Evolutionary conservation across 2,329 filamentous ascomycete genomes (phyloP), one percentile per base, ranked within the genome.

Genomic region (Fusarium sp.): DNA sequence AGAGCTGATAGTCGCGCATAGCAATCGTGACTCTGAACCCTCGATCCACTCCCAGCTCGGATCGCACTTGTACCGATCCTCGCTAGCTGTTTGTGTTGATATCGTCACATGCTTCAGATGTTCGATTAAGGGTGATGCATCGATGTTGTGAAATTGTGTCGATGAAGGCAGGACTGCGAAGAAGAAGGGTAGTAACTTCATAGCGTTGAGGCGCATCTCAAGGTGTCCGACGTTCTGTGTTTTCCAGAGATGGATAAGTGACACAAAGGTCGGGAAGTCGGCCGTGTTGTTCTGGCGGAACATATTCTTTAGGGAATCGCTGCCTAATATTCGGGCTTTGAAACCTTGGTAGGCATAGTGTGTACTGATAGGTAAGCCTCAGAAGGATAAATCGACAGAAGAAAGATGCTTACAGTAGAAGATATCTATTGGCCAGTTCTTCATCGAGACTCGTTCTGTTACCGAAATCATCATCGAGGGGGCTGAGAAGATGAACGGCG

Each of bases 41-140:
- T 74, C 72, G 0, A 60, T 56, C 72, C 72, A 74, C 10, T 72
- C 66, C 59, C 63, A 62, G 6, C 66, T 49, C 12, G 72, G 72
- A 28, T 74, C 72, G n/a, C 50, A 48, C 4, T 63, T 46, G 5
- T 45, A 43, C 4, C 41, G 23, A 1, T 69, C 61, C 1, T 47
- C 27, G 0, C n/a, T 51, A 0, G 30, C 47, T 7, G 59, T 56
- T 1, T 70, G 40, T 2, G 40, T 63, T 4, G 68, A 63, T 0
- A 13, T 48, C 0, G 71, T 74, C 0, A 74, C 25, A 18, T 49
- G 55, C 12, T 62, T 66, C 3, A 74, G 32, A 20, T 67, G 73
- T 7, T 72, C 61, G 1, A 74, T 30, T 5, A 74, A 50, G 0
- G 55, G 32, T 0, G 43, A 32, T 1, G 56, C 71, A 28, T 74